These are phyloP conservation scores for Chrysopogon serrulatus DNA, from an alignment of 176 grass and related monocot genomes.

Conservation along the genomic window DNA sequence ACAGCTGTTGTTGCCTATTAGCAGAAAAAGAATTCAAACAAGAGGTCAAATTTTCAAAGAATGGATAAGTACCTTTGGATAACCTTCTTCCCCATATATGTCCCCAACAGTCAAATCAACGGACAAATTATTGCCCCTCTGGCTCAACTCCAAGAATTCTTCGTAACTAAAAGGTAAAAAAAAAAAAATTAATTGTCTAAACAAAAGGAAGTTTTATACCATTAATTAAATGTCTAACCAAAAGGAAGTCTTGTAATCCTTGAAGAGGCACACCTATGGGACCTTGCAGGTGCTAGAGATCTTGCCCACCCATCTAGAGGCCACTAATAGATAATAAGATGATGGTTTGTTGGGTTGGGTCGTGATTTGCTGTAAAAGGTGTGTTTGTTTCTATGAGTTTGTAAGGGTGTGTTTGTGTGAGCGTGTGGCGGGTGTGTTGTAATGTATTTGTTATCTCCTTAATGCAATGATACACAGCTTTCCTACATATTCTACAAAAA, in stretches of 20 bases:
- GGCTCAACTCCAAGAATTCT: constrained; percentile 89
- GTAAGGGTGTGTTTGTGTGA: too few relatives aligned
- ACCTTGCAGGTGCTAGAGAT: too few relatives aligned
- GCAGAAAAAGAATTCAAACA: background rate
- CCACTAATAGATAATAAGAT: too few relatives aligned
- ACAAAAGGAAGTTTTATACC: background rate
- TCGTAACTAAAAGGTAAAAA: constrained; percentile 64
- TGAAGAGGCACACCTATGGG: background rate
- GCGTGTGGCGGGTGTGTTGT: too few relatives aligned
- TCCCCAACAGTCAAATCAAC: constrained; percentile 96
- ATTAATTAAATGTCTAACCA: constrained; percentile 8
- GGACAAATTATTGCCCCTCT: constrained; percentile 80
- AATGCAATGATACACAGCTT: too few relatives aligned
- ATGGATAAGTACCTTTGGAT: constrained; percentile 66
- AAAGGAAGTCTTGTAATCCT: background rate
- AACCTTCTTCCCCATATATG: constrained; percentile 91
- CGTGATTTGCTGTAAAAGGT: too few relatives aligned
- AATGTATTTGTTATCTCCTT: too few relatives aligned
- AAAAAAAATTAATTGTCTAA: constrained; percentile 12
- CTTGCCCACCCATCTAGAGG: too few relatives aligned
- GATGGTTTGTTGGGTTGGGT: too few relatives aligned
- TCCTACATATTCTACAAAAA: too few relatives aligned
- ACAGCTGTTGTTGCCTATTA: background rate
- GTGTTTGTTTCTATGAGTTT: too few relatives aligned
- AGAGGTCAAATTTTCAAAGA: background rate